Evolutionary conservation across 129 eudicot species (phyloP).

Genomic region (Flaveria trinervia): DNA sequence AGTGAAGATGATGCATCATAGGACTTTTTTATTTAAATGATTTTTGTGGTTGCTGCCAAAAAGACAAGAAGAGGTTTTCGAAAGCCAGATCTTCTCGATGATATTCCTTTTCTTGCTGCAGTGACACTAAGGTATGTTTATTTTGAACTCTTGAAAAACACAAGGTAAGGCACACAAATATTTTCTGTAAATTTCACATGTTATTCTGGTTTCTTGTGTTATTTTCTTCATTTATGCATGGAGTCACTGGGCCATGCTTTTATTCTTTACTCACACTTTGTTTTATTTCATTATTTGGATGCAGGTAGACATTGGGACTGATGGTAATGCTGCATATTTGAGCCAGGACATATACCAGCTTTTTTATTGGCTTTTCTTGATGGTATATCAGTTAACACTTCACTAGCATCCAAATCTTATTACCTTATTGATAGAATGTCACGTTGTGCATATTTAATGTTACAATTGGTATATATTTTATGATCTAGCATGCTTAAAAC

Average conservation of each 20-base stretch:
- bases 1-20: constrained; percentile 36
- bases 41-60: not conserved
- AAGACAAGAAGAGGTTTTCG: not conserved
- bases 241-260: not conserved
- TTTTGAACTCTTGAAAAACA: constrained; percentile 11
- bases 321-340: constrained; percentile 14
- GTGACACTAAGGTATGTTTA: constrained; percentile 26
- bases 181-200: not conserved
- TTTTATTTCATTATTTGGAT: constrained; percentile 13
- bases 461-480: constrained; percentile 1
- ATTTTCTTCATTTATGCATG: constrained; percentile 12
- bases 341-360: not conserved
- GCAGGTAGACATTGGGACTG: constrained; percentile 26
- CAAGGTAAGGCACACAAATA: not conserved
- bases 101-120: not conserved
- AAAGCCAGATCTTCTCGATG: not conserved
- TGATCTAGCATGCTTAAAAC: constrained; percentile 1
- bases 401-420: constrained; percentile 3
- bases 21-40: constrained; percentile 2
- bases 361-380: constrained; percentile 9
- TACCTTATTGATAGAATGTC: not conserved
- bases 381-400: constrained; percentile 17
- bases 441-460: constrained; percentile 17
- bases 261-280: constrained; percentile 8
- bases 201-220: not conserved